phyloP scores from a whole-genome alignment of 306 rosid genomes.

The Cucumis cinereus region DNA sequence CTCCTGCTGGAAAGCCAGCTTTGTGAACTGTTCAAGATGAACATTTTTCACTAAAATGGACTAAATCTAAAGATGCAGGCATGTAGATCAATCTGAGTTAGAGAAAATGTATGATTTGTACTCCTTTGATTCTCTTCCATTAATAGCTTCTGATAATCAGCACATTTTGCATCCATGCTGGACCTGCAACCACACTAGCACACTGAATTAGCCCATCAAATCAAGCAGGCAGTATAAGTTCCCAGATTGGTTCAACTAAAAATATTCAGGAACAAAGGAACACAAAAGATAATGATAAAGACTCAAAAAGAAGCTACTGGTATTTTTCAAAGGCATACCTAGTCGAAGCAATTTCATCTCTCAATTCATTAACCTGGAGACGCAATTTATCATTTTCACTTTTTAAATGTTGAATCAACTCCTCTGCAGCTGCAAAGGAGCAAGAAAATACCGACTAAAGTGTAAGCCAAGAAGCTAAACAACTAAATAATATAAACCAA shows the following conservation, averaged over 20 bases:
- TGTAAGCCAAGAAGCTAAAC: conserved; percentile 1
- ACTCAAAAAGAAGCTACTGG: not conserved
- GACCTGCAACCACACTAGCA: conserved; percentile 33
- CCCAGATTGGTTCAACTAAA: not conserved
- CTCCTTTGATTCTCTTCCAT: conserved; percentile 52
- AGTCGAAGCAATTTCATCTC: conserved; percentile 42
- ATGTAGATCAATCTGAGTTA: not conserved
- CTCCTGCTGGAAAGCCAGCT: not conserved
- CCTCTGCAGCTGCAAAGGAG: conserved; percentile 59
- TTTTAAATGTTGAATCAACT: conserved; percentile 50
- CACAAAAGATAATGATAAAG: not conserved
- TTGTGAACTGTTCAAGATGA: not conserved
- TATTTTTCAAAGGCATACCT: conserved; percentile 35
- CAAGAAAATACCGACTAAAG: not conserved
- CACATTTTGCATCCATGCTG: conserved; percentile 32
- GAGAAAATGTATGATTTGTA: conserved; percentile 20
- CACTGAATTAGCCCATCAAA: not conserved
- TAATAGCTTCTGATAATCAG: conserved; percentile 36
- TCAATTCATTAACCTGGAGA: conserved; percentile 45
- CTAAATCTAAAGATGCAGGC: not conserved
- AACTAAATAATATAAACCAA: not conserved
- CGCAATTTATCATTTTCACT: conserved; percentile 45
- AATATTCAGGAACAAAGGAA: not conserved
- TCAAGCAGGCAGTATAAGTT: not conserved
- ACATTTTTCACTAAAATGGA: not conserved